Base-by-base conservation (phyloP, 2,329 filamentous ascomycete species). In the Herpotrichia juniperi region DNA sequence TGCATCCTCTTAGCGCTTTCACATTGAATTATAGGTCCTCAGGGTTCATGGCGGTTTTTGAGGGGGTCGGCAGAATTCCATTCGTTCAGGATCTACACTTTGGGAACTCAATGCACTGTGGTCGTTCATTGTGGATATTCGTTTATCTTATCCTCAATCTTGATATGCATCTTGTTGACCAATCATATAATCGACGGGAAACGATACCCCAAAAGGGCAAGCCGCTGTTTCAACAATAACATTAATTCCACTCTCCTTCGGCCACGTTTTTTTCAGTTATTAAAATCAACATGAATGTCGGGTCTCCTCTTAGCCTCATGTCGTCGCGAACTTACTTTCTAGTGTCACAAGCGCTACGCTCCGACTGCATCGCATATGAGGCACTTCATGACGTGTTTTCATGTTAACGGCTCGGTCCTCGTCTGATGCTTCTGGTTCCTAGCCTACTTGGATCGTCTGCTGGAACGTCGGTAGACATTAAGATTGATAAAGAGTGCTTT, bases 141-240 rank as follows among this genome's bases (percentile, higher is more conserved):
- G 46, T 40, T 53, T 54, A 46, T 55, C 50, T 52, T 49, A 26
- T 53, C 46, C 47, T 48, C 44, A 26, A 42, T 49, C n/a, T 51
- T 53, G 35, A 35, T 24, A 21, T 57, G 51, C 58, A 55, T 49
- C 6, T 32, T 17, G 9, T 26, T n/a, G 32, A 34, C 56, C 56
- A 58, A 55, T 57, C 49, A 51, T 12, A 37, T 42, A 8, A 8
- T 14, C 10, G 12, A 48, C 53, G 53, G 58, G 58, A 61, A 50
- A 49, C 45, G 31, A 50, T 61, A 44, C 35, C 58, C 56, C n/a
- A 43, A 61, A 46, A 2, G 31, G 56, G 58, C 47, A 57, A 56
- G 24, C 43, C 35, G 35, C 42, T n/a, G n/a, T 19, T 51, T 51
- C 48, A 35, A 44, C 53, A 61, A 49, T 25, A 40, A 17, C 50